Evolutionary conservation across 768 basidiomycete species (phyloP).

Genomic region (Amanita pallidorosea): DNA sequence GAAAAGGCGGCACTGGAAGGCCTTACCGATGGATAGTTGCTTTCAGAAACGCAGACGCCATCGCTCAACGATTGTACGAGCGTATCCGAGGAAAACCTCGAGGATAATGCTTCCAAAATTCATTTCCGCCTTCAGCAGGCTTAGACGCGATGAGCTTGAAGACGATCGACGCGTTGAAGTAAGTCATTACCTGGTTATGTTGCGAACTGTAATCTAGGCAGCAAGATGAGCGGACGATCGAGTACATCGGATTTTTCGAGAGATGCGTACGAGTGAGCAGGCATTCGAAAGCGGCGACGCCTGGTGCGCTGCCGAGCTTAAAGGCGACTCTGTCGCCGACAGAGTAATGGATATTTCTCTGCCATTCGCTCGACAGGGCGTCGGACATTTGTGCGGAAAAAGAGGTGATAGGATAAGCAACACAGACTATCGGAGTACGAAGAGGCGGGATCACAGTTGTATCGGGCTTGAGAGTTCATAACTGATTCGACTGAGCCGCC

Average conservation of each 20-base stretch:
- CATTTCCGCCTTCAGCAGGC: constrained; percentile 17
- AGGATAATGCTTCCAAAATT: constrained; percentile 21
- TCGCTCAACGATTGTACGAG: neutral
- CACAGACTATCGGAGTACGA: constrained; percentile 2
- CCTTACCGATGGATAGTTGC: neutral
- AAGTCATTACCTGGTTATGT: constrained; percentile 14
- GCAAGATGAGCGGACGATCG: neutral
- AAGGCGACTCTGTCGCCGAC: constrained; percentile 22
- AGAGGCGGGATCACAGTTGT: neutral
- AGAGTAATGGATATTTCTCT: constrained; percentile 12
- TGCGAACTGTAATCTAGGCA: constrained; percentile 14
- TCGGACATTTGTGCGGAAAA: constrained; percentile 10
- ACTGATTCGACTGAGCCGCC: neutral
- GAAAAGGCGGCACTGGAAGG: neutral
- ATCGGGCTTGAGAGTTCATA: constrained; percentile 3
- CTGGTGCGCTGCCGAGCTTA: constrained; percentile 18
- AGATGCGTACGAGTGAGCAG: constrained; percentile 14
- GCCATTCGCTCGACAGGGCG: constrained; percentile 22
- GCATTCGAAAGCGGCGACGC: constrained; percentile 23
- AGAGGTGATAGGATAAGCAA: neutral
- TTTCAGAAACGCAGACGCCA: neutral
- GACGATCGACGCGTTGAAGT: constrained; percentile 1
- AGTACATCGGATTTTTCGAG: neutral
- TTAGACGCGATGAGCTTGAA: constrained; percentile 6
- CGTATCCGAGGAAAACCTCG: constrained; percentile 17